phyloP scores from a whole-genome alignment of 495 filamentous ascomycete genomes.

The Diplogelasinospora grovesii region DNA sequence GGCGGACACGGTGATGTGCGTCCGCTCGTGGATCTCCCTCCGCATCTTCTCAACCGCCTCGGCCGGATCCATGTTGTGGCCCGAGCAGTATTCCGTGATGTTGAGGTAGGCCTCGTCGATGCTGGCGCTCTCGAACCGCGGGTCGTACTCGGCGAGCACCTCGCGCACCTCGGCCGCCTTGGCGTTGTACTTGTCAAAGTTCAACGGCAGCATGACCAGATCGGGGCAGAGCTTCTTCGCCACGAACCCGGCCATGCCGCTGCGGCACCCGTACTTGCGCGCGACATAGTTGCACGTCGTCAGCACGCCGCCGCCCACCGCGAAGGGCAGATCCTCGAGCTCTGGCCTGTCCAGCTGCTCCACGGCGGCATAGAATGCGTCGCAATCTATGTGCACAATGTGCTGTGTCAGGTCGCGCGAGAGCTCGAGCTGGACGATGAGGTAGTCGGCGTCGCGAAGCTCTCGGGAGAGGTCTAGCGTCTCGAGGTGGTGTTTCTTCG shows the following conservation, averaged over 20 bases:
- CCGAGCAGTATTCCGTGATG: conserved; percentile 77
- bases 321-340: conserved; percentile 82
- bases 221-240: conserved; percentile 90
- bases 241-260: conserved; percentile 93
- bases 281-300: conserved; percentile 79
- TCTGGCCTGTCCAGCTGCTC: conserved; percentile 90
- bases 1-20: conserved; percentile 84
- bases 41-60: conserved; percentile 72
- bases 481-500: conserved; percentile 70
- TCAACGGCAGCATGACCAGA: conserved; percentile 72
- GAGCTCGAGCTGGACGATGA: conserved; percentile 70
- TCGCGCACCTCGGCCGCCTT: conserved; percentile 86
- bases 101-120: conserved; percentile 97
- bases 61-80: conserved; percentile 60
- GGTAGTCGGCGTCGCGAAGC: conserved; percentile 69
- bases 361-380: conserved; percentile 96
- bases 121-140: conserved; percentile 84
- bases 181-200: conserved; percentile 84
- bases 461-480: conserved; percentile 66
- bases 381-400: conserved; percentile 91
- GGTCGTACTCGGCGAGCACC: conserved; percentile 79
- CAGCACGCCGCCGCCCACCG: conserved; percentile 79
- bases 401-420: conserved; percentile 74
- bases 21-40: conserved; percentile 64
- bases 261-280: conserved; percentile 80